These are phyloP conservation scores for Neopestalotiopsis sp. DNA, from an alignment of 2,329 filamentous ascomycete species.

Conservation along the genomic window DNA sequence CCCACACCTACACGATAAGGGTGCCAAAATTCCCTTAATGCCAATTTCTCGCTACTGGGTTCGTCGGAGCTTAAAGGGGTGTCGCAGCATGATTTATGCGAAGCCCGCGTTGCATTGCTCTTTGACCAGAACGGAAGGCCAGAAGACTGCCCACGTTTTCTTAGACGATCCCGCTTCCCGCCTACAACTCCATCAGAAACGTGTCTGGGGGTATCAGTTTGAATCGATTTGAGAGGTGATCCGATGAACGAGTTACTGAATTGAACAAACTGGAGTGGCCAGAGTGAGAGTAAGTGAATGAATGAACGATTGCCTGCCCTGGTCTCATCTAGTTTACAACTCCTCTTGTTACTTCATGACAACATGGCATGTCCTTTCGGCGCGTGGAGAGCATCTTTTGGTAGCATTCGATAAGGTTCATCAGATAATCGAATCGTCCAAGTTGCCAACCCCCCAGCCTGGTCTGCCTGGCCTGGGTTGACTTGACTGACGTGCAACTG, in stretches of 20 bases:
- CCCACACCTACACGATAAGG: constrained; percentile 17
- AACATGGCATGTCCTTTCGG: neutral
- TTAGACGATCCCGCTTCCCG: neutral
- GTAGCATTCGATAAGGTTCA: constrained; percentile 16
- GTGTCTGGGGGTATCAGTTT: neutral
- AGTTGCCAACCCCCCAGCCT: neutral
- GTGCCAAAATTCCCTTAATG: constrained; percentile 6
- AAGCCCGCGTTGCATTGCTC: constrained; percentile 1
- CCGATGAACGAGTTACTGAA: too few species aligned
- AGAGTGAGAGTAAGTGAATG: neutral
- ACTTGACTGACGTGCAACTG: neutral
- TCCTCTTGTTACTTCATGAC: neutral
- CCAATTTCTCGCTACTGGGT: constrained; percentile 16
- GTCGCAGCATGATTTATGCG: constrained; percentile 17
- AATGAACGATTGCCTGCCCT: neutral
- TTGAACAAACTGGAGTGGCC: too few species aligned
- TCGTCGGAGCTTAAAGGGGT: constrained; percentile 19
- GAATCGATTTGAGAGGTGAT: too few species aligned
- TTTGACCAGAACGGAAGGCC: constrained; percentile 18
- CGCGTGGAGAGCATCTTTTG: neutral
- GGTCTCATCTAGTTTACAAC: too few species aligned
- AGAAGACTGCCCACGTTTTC: constrained; percentile 15
- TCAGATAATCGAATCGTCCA: constrained; percentile 8
- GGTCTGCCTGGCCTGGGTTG: neutral
- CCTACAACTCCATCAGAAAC: constrained; percentile 1